Evolutionary conservation across 2,329 filamentous ascomycete species (phyloP), one percentile per base, ranked within the genome.

Genomic region (Hypocreales sp.): DNA sequence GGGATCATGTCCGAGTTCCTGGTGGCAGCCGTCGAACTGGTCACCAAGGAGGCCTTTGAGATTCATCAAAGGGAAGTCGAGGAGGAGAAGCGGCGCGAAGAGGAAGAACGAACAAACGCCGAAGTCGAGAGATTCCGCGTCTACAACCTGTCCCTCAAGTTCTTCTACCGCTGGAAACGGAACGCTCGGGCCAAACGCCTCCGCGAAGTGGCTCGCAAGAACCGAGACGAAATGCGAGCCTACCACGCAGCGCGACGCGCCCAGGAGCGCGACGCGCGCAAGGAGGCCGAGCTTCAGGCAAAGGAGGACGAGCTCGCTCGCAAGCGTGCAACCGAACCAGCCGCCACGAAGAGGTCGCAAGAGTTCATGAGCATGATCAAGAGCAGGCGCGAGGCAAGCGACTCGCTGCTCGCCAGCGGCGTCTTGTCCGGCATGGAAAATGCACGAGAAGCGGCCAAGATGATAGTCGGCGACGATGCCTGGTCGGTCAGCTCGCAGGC

Each of bases 101-200:
- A 67, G 37, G 63, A 69, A 22, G 55, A 58, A 12, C 39, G 43
- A 34, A 40, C 61, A 40, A 24, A 62, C 45, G 55, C 53, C 3
- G 48, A 64, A 28, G 65, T 65, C 10, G 50, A 54, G 11, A 45
- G 51, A n/a, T 68, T 64, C 36, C 55, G 61, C 20, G 40, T 37
- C 4, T 60, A 65, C 39, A 68, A 54, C 29, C 49, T 72, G 17
- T 48, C 52, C 9, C 48, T 70, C 32, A 68, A 61, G 25, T 72
- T 56, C 42, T 70, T 72, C 33, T 70, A 71, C 37, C 52, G 53
- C 12, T 73, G 68, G 68, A 61, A 58, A 26, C 44, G 60, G 10
- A 56, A 48, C 21, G 63, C 60, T 7, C 55, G 65, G 9, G 53
- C 59, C 24, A 56, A 55, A 12, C 56, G 61, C 4, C 53, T 65